Conservation (phyloP, 202 grass and related monocot species). For the Bolboschoenoplectus hybrid region DNA sequence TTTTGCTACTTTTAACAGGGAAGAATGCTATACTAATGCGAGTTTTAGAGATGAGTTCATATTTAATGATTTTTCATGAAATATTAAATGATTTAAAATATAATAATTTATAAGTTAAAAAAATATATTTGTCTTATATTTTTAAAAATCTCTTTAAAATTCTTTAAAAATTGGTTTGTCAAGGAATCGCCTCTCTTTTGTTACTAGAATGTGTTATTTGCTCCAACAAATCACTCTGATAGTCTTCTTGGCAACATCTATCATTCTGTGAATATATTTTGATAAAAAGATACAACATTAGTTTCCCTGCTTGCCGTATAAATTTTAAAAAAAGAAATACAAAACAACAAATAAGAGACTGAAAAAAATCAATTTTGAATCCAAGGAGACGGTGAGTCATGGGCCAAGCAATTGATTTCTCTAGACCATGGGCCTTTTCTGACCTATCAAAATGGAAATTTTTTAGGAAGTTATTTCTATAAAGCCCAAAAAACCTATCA, state of each 20-base stretch:
- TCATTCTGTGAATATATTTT: no score
- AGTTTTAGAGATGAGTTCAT: background rate
- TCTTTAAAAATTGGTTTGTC: no score
- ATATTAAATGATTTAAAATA: no score
- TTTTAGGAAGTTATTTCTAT: background rate
- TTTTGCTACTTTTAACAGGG: background rate
- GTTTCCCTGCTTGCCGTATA: no score
- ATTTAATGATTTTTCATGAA: no score
- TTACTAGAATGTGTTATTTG: background rate
- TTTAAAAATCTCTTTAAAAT: no score
- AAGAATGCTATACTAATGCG: background rate
- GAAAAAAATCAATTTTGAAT: background rate
- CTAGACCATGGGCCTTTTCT: background rate
- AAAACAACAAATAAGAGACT: background rate
- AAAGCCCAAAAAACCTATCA: background rate
- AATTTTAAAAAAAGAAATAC: no score
- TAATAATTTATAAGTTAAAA: no score
- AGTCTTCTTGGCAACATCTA: background rate
- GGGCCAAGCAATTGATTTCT: background rate
- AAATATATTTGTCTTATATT: no score
- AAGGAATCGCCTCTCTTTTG: background rate
- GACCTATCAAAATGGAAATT: background rate
- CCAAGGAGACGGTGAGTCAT: background rate
- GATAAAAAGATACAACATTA: no score
- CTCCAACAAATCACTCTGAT: background rate